Base-by-base conservation (phyloP, 495 filamentous ascomycete genomes). In the Tuber borchii region DNA sequence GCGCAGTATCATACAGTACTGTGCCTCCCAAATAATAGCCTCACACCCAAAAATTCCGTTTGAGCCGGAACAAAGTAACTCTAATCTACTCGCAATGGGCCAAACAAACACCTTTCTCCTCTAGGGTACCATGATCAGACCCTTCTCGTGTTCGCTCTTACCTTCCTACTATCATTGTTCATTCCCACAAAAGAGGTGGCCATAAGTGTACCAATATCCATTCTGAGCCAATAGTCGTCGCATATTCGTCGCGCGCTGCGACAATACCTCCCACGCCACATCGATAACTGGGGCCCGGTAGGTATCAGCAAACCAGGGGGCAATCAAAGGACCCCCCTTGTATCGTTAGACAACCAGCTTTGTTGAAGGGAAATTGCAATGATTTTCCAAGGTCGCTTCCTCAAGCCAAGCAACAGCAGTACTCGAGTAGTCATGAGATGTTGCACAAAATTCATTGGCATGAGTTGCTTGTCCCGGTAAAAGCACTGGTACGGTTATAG, bases 151-250 rank as follows among this genome's bases (percentile, higher is more conserved):
- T 20, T 51, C 22, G 22, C 48, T 51, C 48, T 22, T 56, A 9
- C 48, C 48, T n/a, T n/a, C 48, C 48, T 8, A 22, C 20, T 22
- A 22, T 10, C 22, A 56, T 61, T 4, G n/a, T 4, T 61, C 51
- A 14, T 26, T 14, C n/a, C 12, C n/a, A 9, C 51, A 14, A 14
- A 26, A n/a, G 51, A 61, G 51, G 26, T 31, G 51, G 26, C 22
- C n/a, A 14, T 12, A 37, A 5, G n/a, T n/a, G 51, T 10, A 26
- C 51, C 51, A 31, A 31, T 31, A 61, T 61, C 31, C 56, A 44
- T 40, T 69, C 70, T 71, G 69, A 77, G 48, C 76, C 76, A 77
- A 72, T 56, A 77, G 69, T 45, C 46, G 76, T 77, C 65, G 73
- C 72, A 75, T n/a, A 61, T 61, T 14, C 10, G 51, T 61, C 51